Base-by-base conservation (phyloP, 1,139 yeast genomes). In the Taphrina pruni region DNA sequence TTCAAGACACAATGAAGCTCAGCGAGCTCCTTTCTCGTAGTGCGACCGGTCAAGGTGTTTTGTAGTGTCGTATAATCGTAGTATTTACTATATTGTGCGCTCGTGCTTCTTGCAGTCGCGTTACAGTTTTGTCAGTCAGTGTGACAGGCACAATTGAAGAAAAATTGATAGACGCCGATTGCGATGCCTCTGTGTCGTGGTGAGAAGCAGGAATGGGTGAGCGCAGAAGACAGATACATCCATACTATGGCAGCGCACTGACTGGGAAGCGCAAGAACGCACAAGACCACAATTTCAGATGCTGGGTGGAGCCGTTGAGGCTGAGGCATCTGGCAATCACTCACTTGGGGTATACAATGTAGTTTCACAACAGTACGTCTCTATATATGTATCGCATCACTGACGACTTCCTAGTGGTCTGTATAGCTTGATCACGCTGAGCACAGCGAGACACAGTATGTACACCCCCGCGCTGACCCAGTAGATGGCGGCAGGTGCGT, bases 381-480 rank as follows among this genome's bases (percentile, higher is more conserved):
- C 32, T 26, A 26, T 26, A 26, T 26, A 26, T 26, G 32, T 39
- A 6, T 6, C 43, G 43, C 20, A 11, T 36, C 17, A 54, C 35
- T 56, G 48, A n/a, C 48, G 48, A 21, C 60, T 56, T 20, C 62
- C 62, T 14, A 58, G 26, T 6, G 70, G 70, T 43, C 64, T 45
- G 38, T 65, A 69, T 9, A 69, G 61, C 48, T 65, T 56, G 48
- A 69, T 55, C 36, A 69, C 60, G 17, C 55, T 45, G 14, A 65
- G 55, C 5, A 69, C 57, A 17, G 58, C 43, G 39, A 64, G 48
- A 46, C 70, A 69, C 4, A 64, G 39, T 2, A 43, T 32, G 36
- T 69, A 69, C 26, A 69, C 60, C 39, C 60, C 62, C 6, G 69
- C 55, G 41, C 69, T 65, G 48, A 58, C 58, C 43, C 55, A 65